Conservation (phyloP, 805 yeast species). For the Wickerhamiella kurtzmanii region DNA sequence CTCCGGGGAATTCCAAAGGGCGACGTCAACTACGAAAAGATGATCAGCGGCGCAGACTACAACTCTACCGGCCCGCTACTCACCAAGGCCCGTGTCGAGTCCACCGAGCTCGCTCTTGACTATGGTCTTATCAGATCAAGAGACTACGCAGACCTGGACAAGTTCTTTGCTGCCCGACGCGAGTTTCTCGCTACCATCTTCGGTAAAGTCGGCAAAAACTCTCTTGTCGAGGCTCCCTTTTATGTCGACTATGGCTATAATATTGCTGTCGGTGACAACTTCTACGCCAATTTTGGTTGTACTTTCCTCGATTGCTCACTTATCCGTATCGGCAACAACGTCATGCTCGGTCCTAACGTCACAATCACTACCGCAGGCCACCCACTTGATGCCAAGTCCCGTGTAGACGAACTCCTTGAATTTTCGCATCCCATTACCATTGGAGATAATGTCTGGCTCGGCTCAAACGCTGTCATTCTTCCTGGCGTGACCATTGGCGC, state of each 20-base stretch:
- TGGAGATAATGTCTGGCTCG: slow-evolving; percentile 59
- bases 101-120: slow-evolving; percentile 24
- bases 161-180: slow-evolving; percentile 27
- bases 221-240: slow-evolving; percentile 41
- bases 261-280: slow-evolving; percentile 39
- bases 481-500: slow-evolving; percentile 60
- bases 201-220: slow-evolving; percentile 34
- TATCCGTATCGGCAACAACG: slow-evolving; percentile 47
- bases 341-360: slow-evolving; percentile 51
- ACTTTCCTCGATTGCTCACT: slow-evolving; percentile 47
- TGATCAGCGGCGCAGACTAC: slow-evolving; percentile 42
- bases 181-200: slow-evolving; percentile 31
- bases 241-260: slow-evolving; percentile 60
- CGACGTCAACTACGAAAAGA: slow-evolving; percentile 36
- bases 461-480: slow-evolving; percentile 38
- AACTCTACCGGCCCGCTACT: slow-evolving; percentile 24
- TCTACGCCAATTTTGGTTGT: slow-evolving; percentile 43
- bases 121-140: slow-evolving; percentile 21
- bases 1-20: slow-evolving; percentile 6
- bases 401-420: slow-evolving; percentile 35
- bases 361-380: slow-evolving; percentile 51
- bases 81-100: slow-evolving; percentile 19
- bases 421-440: slow-evolving; percentile 43
- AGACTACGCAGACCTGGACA: slow-evolving; percentile 18
- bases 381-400: slow-evolving; percentile 35